Evolutionary conservation across 208 protist species (phyloP).

Genomic region (Trypanosoma lewisi): DNA sequence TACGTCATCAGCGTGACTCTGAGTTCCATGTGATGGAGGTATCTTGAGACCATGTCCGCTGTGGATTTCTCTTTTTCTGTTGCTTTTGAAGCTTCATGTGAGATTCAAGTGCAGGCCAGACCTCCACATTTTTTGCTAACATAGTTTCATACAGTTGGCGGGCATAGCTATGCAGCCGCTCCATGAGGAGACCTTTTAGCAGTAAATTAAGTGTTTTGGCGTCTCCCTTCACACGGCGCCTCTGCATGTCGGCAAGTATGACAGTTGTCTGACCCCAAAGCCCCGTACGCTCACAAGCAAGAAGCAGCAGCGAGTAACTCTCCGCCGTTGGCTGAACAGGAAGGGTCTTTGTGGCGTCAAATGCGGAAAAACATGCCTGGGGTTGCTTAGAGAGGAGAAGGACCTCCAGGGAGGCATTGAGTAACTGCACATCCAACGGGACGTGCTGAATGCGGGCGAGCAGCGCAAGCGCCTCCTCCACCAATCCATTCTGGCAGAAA

Average conservation of each 20-base stretch:
- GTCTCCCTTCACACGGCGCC: constrained; percentile 61
- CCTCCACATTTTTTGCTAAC: constrained; percentile 62
- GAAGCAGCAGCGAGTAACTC: constrained; percentile 76
- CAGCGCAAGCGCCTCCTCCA: constrained; percentile 78
- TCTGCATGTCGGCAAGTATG: constrained; percentile 81
- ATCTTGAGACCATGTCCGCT: not conserved
- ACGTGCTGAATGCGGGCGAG: constrained; percentile 63
- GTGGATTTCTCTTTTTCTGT: not conserved
- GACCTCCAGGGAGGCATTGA: constrained; percentile 83
- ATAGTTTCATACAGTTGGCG: constrained; percentile 73
- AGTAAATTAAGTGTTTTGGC: constrained; percentile 77
- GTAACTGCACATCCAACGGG: constrained; percentile 59
- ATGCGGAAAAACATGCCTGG: constrained; percentile 68
- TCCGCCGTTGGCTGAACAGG: constrained; percentile 50
- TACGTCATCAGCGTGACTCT: not conserved
- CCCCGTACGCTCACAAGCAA: constrained; percentile 74
- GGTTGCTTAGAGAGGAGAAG: constrained; percentile 70
- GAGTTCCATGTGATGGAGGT: not conserved
- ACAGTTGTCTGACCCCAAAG: constrained; percentile 59
- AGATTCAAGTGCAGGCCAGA: constrained; percentile 71
- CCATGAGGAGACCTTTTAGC: constrained; percentile 74
- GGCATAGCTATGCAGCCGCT: constrained; percentile 65
- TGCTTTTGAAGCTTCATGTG: constrained; percentile 27
- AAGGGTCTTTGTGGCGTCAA: constrained; percentile 36
- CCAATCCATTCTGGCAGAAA: constrained; percentile 69